Conservation (phyloP, 345 rosid species). For the Carallia brachiata region DNA sequence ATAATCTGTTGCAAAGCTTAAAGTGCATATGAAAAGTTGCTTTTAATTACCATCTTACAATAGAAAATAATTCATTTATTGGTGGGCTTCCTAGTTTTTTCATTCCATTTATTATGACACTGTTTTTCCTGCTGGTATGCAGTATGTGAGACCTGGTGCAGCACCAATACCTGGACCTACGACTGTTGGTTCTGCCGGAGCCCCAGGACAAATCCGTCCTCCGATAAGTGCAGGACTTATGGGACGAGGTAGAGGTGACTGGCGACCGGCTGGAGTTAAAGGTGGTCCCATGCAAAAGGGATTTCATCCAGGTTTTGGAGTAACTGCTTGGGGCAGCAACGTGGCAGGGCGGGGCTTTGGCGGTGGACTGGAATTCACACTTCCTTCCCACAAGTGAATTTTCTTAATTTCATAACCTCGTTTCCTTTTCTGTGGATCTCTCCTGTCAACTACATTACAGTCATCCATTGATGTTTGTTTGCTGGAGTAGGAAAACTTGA, state of each 20-base stretch:
- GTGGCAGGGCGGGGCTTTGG: constrained; percentile 74
- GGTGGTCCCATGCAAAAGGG: constrained; percentile 72
- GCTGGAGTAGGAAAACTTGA: not conserved
- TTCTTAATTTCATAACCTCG: not conserved
- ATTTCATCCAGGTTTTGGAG: constrained; percentile 60
- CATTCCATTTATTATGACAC: constrained; percentile 16
- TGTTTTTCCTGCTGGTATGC: constrained; percentile 42
- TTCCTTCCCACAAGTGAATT: constrained; percentile 96
- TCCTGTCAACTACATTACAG: not conserved
- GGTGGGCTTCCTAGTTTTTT: constrained; percentile 14
- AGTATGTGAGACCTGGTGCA: constrained; percentile 99
- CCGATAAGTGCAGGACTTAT: constrained; percentile 49
- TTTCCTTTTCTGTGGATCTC: not conserved
- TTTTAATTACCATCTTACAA: not conserved
- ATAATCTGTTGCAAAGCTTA: not conserved
- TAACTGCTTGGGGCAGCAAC: constrained; percentile 56
- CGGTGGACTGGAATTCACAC: constrained; percentile 83
- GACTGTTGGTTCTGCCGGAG: constrained; percentile 48
- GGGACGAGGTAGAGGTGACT: constrained; percentile 97
- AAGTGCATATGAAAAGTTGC: not conserved
- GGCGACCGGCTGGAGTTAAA: constrained; percentile 80
- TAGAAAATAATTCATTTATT: constrained; percentile 8
- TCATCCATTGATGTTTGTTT: not conserved
- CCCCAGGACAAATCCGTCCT: constrained; percentile 81
- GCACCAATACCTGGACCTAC: constrained; percentile 69